Conservation (phyloP, 2,329 filamentous ascomycete species). For the Nothophaeocryptopus gaeumannii region DNA sequence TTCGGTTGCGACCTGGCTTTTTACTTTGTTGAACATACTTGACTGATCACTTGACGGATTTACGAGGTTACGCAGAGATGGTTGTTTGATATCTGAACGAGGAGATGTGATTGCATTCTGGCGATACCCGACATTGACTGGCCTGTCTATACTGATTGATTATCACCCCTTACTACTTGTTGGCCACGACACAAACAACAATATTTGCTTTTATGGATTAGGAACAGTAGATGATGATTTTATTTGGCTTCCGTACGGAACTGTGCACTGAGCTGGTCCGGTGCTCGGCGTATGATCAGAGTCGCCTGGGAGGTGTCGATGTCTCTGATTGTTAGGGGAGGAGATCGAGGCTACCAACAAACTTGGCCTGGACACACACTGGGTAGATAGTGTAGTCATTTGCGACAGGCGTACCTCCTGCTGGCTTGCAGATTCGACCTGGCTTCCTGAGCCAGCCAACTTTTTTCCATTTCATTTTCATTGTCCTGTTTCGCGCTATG, state of each 20-base stretch:
- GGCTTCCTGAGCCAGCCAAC: constrained; percentile 1
- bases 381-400: constrained; percentile 13
- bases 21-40: constrained; percentile 4
- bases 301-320: too few relatives aligned
- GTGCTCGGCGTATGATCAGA: too few relatives aligned
- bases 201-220: too few relatives aligned
- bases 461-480: background rate
- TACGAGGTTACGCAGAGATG: constrained; percentile 14
- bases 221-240: too few relatives aligned
- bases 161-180: constrained; percentile 5
- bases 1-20: too few relatives aligned
- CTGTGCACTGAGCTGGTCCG: too few relatives aligned
- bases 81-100: constrained; percentile 10
- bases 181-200: constrained; percentile 6
- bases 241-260: too few relatives aligned
- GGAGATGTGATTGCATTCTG: constrained; percentile 17
- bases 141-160: background rate
- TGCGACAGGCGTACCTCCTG: constrained; percentile 1
- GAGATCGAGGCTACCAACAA: background rate
- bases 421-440: background rate
- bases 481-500: too few relatives aligned
- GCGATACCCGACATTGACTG: constrained; percentile 20
- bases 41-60: constrained; percentile 3
- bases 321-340: too few relatives aligned
- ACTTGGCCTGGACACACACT: background rate